Evolutionary conservation across 306 rosid genomes (phyloP).

Genomic region (Cucurbita argyrosperma): DNA sequence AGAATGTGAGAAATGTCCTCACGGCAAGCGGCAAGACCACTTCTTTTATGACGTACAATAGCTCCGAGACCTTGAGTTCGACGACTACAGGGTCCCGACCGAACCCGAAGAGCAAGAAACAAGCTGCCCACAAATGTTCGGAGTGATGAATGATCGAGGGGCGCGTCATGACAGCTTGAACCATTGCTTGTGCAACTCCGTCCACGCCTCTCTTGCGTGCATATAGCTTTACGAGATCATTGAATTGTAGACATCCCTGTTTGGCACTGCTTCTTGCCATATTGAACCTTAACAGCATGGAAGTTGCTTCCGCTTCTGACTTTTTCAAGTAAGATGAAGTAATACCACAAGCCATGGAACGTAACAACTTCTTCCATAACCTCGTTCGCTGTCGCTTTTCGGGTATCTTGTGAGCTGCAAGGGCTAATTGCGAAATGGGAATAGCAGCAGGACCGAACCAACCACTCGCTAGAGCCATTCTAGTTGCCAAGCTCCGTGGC

Average conservation of each 20-base stretch:
- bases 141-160: conserved; percentile 39
- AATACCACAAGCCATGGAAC: conserved; percentile 42
- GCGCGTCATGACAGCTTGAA: conserved; percentile 45
- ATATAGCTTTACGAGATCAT: conserved; percentile 47
- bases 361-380: conserved; percentile 38
- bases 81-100: conserved; percentile 60
- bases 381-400: conserved; percentile 31
- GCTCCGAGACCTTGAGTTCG: conserved; percentile 54
- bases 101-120: conserved; percentile 64
- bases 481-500: conserved; percentile 72
- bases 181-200: conserved; percentile 61
- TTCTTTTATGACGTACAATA: conserved; percentile 44
- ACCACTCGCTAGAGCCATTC: conserved; percentile 71
- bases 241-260: conserved; percentile 39
- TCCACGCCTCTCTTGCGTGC: conserved; percentile 44
- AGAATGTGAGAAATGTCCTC: conserved; percentile 57
- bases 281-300: conserved; percentile 62
- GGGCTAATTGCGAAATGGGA: conserved; percentile 43
- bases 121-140: conserved; percentile 76
- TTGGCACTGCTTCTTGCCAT: conserved; percentile 51
- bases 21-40: conserved; percentile 67
- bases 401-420: conserved; percentile 60
- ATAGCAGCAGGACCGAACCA: conserved; percentile 76
- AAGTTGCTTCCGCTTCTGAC: conserved; percentile 73
- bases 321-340: conserved; percentile 42